Percentiles rank a stretch among this genome's conserved stretches.
Evolutionary conservation across 805 yeast genomes (phyloP).

Genomic region (Nakazawaea laoshanensis): DNA sequence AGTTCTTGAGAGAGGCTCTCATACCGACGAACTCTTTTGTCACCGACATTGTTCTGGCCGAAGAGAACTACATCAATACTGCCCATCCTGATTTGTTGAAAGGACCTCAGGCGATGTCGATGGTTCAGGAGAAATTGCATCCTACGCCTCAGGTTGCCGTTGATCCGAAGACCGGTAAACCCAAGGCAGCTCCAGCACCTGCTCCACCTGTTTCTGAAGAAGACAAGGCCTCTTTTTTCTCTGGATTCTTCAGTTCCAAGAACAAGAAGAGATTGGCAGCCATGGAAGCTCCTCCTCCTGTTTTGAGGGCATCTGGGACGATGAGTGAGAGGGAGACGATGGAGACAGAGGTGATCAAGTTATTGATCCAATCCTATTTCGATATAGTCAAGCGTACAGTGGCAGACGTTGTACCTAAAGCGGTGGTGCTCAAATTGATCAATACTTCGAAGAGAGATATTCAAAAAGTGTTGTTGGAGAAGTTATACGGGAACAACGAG

Average conservation of each 20-base stretch:
- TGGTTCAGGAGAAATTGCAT: constrained; percentile 81
- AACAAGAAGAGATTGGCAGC: constrained; percentile 90
- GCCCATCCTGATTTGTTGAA: constrained; percentile 95
- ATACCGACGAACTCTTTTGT: constrained; percentile 85
- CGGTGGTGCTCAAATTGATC: constrained; percentile 88
- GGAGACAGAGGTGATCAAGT: constrained; percentile 95
- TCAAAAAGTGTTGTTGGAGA: constrained; percentile 83
- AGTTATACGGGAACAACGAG: constrained; percentile 70
- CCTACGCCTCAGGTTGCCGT: constrained; percentile 68
- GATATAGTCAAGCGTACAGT: constrained; percentile 89
- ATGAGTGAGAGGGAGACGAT: constrained; percentile 92
- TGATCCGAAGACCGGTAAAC: constrained; percentile 88
- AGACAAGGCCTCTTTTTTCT: constrained; percentile 76
- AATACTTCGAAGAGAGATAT: constrained; percentile 77
- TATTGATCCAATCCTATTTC: constrained; percentile 84
- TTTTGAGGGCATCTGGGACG: constrained; percentile 83
- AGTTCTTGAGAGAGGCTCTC: constrained; percentile 69
- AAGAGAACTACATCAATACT: constrained; percentile 91
- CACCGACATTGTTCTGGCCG: constrained; percentile 72
- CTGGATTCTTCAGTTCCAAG: constrained; percentile 88
- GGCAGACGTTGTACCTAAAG: constrained; percentile 91
- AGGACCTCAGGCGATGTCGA: constrained; percentile 91
- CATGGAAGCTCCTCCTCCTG: constrained; percentile 97
- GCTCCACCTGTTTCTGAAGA: constrained; percentile 25
- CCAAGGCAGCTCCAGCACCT: constrained; percentile 27